Evolutionary conservation across 805 yeast genomes (phyloP), one percentile per base, ranked within the genome.

Genomic region (Metschnikowia picachoensis): DNA sequence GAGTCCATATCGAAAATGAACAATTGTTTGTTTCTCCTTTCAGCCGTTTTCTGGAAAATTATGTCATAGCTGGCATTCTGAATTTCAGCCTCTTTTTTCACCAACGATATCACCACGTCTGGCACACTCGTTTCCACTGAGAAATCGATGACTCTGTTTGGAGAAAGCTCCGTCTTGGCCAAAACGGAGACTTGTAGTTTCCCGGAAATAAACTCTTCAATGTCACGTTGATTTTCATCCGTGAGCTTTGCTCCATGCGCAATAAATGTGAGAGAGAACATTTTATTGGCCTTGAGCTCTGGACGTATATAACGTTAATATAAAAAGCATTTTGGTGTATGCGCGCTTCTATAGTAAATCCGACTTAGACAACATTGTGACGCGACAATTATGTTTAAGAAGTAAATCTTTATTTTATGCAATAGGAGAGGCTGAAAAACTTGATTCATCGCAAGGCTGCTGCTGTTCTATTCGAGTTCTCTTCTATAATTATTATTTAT

Each of bases 1-100:
- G 97, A 90, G 70, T 94, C 99, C 99, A 94, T 94, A 60, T 94
- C 99, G 61, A 94, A 94, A 10, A 95, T 87, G 50, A 87, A 83
- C 41, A 94, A 71, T 58, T 80, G 77, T 60, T 74, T 77, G 43
- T 58, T 29, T 43, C 57, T 50, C 43, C 77, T 58, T 6, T 49
- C 37, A 6, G 35, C 43, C 7, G 47, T 38, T 2, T 48, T 41
- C 49, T 72, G 76, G 46, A 70, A 57, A 7, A 69, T 56, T 9
- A 70, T 50, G 54, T 70, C 76, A 47, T 53, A 65, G 1, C 40
- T 32, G 6, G 35, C 43, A 3, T 27, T 16, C 7, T 17, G 32
- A 9, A n/a, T 31, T 37, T 48, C 55, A 11, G 47, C 39, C 17
- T 49, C 44, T 30, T 44, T 51, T 20, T 43, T 51, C 16, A 56